Evolutionary conservation across 2,329 filamentous ascomycete genomes (phyloP).

Genomic region (Fusarium nygamai): DNA sequence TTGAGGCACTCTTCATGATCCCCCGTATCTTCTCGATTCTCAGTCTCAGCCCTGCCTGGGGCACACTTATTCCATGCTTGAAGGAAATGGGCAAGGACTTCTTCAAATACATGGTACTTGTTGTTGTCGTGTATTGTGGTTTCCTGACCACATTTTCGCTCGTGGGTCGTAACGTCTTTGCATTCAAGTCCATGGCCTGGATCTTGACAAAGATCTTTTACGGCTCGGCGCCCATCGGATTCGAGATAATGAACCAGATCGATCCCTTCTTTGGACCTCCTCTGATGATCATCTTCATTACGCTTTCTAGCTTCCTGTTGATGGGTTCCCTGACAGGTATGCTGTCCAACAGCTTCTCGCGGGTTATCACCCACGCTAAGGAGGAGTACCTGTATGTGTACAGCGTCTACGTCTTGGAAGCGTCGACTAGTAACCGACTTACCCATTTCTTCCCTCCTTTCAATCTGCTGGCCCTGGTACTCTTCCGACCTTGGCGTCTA

Average conservation of each 20-base stretch:
- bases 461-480: slow-evolving; percentile 77
- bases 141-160: slow-evolving; percentile 89
- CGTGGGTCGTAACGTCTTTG: slow-evolving; percentile 76
- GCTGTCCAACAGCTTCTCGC: slow-evolving; percentile 78
- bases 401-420: slow-evolving; percentile 71
- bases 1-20: slow-evolving; percentile 90
- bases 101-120: slow-evolving; percentile 82
- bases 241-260: slow-evolving; percentile 72
- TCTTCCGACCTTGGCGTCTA: slow-evolving; percentile 77
- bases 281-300: slow-evolving; percentile 78
- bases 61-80: slow-evolving; percentile 86
- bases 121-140: slow-evolving; percentile 84
- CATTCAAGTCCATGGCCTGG: slow-evolving; percentile 75
- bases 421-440: slow-evolving; percentile 73
- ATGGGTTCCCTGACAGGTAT: slow-evolving; percentile 83
- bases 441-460: slow-evolving; percentile 77
- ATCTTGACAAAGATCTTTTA: slow-evolving; percentile 85
- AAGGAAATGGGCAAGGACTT: slow-evolving; percentile 97
- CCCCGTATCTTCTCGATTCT: slow-evolving; percentile 89
- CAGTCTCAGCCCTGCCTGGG: slow-evolving; percentile 90
- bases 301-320: slow-evolving; percentile 79
- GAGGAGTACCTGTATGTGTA: slow-evolving; percentile 86
- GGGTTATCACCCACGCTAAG: slow-evolving; percentile 69
- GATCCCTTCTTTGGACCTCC: slow-evolving; percentile 68
- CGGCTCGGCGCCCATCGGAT: slow-evolving; percentile 78